phyloP scores from a whole-genome alignment of 2,329 filamentous ascomycete genomes.

The Hymenoscyphus fraxineus region DNA sequence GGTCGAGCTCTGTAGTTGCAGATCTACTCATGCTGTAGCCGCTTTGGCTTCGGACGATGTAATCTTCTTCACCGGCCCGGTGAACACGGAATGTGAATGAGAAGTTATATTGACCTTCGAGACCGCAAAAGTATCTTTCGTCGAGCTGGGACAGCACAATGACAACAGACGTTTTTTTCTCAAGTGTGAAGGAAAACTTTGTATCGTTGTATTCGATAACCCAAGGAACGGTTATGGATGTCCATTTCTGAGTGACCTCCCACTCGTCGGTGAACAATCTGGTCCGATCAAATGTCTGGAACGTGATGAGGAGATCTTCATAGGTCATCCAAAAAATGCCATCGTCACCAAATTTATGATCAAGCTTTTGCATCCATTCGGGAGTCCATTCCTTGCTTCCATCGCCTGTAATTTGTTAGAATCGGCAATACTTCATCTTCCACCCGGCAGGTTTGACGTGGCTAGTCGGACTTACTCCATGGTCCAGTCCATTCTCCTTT shows the following conservation, averaged over 20 bases:
- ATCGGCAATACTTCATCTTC: neutral
- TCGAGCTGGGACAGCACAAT: constrained; percentile 62
- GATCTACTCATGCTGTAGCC: constrained; percentile 53
- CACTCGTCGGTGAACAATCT: constrained; percentile 57
- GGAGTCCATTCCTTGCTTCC: constrained; percentile 60
- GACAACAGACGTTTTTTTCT: constrained; percentile 52
- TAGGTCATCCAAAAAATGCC: constrained; percentile 63
- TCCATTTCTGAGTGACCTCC: constrained; percentile 58
- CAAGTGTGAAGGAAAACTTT: constrained; percentile 56
- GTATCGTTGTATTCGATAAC: constrained; percentile 52
- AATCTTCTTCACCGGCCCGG: constrained; percentile 50
- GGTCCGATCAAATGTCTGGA: constrained; percentile 56
- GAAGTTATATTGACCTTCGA: constrained; percentile 54
- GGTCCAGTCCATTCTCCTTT: constrained; percentile 56
- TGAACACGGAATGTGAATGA: constrained; percentile 47
- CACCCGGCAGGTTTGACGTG: neutral
- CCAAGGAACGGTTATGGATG: constrained; percentile 58
- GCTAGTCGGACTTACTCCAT: constrained; percentile 37
- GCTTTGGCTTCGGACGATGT: constrained; percentile 54
- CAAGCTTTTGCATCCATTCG: constrained; percentile 54
- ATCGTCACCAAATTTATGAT: constrained; percentile 58
- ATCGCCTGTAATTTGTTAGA: constrained; percentile 35
- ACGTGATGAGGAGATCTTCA: constrained; percentile 58
- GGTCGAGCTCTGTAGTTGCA: constrained; percentile 54
- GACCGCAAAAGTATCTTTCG: constrained; percentile 56